These are phyloP conservation scores for Heliamphora pulchella DNA, from an alignment of 179 eudicot species.

Conservation along the genomic window DNA sequence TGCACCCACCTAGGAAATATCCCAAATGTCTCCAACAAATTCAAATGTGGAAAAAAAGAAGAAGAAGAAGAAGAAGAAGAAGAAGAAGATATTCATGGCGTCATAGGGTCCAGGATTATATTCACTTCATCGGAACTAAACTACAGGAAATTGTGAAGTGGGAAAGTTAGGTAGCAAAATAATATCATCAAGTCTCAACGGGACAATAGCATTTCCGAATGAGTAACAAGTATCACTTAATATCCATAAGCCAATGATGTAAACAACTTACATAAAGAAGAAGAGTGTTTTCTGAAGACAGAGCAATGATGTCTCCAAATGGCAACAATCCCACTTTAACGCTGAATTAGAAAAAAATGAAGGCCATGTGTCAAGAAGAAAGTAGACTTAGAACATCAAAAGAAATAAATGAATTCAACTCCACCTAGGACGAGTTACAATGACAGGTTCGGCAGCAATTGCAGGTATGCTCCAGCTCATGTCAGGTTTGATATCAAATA, in stretches of 20 bases:
- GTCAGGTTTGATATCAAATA: conserved; percentile 71
- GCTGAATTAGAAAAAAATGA: conserved; percentile 30
- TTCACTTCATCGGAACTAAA: not conserved
- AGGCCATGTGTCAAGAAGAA: not conserved
- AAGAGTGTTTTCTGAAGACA: conserved; percentile 62
- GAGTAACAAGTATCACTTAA: not conserved
- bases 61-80: too few relatives aligned
- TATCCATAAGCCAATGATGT: not conserved
- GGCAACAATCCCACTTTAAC: conserved; percentile 59
- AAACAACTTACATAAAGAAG: conserved; percentile 76
- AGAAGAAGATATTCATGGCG: too few relatives aligned
- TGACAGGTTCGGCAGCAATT: conserved; percentile 84
- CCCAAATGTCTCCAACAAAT: too few relatives aligned
- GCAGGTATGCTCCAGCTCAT: conserved; percentile 92
- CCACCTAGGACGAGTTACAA: conserved; percentile 82
- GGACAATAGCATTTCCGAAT: not conserved
- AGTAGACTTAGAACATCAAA: conserved; percentile 21
- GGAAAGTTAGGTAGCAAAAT: not conserved
- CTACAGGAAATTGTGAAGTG: not conserved
- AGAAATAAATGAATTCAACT: conserved; percentile 3
- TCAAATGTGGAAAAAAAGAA: too few relatives aligned
- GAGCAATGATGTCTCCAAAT: conserved; percentile 57
- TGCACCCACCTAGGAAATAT: too few relatives aligned
- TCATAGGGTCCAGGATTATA: too few relatives aligned
- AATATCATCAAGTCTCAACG: not conserved